A percentile compares a stretch with the other conserved stretches of the same genome.
Evolutionary conservation across 1,284 basidiomycete genomes (phyloP).

Genomic region (Lentinus polychrous): DNA sequence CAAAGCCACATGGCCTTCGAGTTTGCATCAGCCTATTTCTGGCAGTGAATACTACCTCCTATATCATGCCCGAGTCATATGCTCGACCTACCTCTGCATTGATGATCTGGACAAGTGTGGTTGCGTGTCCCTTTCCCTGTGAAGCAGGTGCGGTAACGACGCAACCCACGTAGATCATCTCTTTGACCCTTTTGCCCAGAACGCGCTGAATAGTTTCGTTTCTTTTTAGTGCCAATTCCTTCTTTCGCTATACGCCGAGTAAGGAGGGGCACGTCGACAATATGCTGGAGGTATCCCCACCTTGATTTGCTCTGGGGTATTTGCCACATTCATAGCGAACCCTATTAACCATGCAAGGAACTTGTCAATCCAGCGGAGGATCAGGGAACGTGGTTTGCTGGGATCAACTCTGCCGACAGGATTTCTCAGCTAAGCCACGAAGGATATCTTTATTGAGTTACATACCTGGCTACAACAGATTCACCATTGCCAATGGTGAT

Average conservation of each 20-base stretch:
- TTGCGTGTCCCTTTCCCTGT: slow-evolving; percentile 6
- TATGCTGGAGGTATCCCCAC: too few relatives aligned
- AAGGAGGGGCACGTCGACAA: too few relatives aligned
- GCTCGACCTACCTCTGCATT: neutral
- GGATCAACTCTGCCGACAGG: too few relatives aligned
- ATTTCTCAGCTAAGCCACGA: too few relatives aligned
- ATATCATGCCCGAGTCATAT: too few relatives aligned
- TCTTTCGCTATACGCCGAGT: neutral
- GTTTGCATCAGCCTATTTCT: neutral
- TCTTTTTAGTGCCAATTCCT: slow-evolving; percentile 1
- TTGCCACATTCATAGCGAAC: too few relatives aligned
- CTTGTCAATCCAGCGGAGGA: neutral
- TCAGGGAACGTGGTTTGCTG: too few relatives aligned
- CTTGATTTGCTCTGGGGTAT: neutral
- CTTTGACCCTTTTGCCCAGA: slow-evolving; percentile 1
- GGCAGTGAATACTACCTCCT: too few relatives aligned
- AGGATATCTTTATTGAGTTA: too few relatives aligned
- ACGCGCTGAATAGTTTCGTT: neutral
- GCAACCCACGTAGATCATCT: neutral
- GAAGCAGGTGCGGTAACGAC: slow-evolving; percentile 2
- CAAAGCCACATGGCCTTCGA: neutral
- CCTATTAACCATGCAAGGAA: neutral
- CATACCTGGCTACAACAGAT: too few relatives aligned
- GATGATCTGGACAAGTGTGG: neutral
- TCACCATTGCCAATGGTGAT: too few relatives aligned